Percentiles rank a stretch among this genome's conserved stretches.
These are phyloP conservation scores for Tetrahymena thermophila DNA, from an alignment of 73 alveolate species.

Conservation along the genomic window DNA sequence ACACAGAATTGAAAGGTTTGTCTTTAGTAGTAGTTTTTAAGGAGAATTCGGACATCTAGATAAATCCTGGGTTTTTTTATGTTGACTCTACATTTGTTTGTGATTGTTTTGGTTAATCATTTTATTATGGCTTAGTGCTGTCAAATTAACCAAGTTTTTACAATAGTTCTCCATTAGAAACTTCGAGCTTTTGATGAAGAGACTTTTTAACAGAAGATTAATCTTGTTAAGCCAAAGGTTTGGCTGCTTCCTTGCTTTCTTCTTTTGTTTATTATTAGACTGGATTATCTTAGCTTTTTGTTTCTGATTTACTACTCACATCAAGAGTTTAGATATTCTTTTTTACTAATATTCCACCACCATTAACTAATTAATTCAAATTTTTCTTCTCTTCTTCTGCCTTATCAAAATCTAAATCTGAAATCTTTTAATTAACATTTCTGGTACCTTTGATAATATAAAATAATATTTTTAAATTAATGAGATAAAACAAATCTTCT, in stretches of 20 bases:
- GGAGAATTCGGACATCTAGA: neutral
- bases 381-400: neutral
- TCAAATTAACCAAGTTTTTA: neutral
- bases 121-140: neutral
- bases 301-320: neutral
- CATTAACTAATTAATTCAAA: neutral
- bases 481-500: no score
- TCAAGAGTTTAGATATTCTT: neutral
- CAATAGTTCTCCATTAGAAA: neutral
- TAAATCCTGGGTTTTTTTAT: neutral
- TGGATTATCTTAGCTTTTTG: neutral
- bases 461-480: no score
- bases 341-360: neutral
- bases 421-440: neutral
- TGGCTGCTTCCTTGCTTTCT: neutral
- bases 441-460: neutral
- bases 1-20: neutral
- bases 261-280: neutral
- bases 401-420: neutral
- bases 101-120: neutral
- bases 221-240: neutral
- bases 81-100: neutral
- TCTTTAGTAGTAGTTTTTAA: neutral
- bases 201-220: neutral
- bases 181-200: neutral